phyloP scores from a whole-genome alignment of 495 filamentous ascomycete genomes.

The Xylaria intraflava region DNA sequence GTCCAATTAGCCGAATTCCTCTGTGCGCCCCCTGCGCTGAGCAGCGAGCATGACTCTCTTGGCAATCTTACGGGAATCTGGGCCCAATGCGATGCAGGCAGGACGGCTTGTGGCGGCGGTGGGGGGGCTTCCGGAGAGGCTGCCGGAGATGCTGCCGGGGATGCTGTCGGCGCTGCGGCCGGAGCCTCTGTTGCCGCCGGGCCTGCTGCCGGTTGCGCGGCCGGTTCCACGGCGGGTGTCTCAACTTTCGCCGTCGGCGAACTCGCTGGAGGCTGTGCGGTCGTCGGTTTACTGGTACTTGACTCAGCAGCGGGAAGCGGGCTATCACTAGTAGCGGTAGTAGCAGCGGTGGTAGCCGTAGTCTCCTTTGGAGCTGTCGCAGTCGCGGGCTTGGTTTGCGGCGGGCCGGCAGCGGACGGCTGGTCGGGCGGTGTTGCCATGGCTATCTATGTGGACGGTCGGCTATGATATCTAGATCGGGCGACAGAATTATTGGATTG shows the following conservation, averaged over 20 bases:
- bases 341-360: too few relatives aligned
- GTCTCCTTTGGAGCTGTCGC: not conserved
- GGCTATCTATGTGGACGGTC: not conserved
- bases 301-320: not conserved
- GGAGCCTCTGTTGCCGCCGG: not conserved
- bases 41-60: not conserved
- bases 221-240: not conserved
- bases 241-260: not conserved
- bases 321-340: slow-evolving; percentile 1
- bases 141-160: not conserved
- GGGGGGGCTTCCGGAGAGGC: not conserved
- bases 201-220: not conserved
- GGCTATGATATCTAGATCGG: not conserved
- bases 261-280: not conserved
- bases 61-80: slow-evolving; percentile 13
- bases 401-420: not conserved
- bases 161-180: not conserved
- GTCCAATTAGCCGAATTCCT: not conserved
- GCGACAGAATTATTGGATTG: not conserved
- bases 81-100: slow-evolving; percentile 27
- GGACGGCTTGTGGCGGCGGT: slow-evolving; percentile 4
- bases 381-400: slow-evolving; percentile 1
- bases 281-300: not conserved
- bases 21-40: not conserved
- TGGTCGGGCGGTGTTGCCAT: slow-evolving; percentile 4